Conservation (phyloP, 2,329 filamentous ascomycete species). For the Metarhizium humberi region DNA sequence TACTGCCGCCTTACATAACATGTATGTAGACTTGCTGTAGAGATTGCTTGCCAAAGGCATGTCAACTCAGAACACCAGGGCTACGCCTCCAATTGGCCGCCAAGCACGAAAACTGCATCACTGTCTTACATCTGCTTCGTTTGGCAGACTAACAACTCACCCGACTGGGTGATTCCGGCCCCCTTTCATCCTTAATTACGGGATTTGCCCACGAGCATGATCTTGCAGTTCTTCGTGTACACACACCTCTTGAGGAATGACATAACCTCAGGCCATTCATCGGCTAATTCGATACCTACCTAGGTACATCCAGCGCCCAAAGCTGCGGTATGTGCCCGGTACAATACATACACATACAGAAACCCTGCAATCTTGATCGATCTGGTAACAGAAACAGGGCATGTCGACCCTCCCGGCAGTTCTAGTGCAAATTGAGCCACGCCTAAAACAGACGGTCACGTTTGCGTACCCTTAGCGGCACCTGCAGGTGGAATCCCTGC, state of each 20-base stretch:
- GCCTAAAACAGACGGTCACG: not conserved
- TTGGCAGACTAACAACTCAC: not conserved
- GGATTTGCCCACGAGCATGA: not conserved
- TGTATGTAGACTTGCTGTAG: too few species aligned
- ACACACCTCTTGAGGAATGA: not conserved
- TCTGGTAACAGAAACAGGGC: not conserved
- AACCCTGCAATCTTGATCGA: not conserved
- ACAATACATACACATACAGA: too few species aligned
- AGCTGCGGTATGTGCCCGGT: not conserved
- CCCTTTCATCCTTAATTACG: not conserved
- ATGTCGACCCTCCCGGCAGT: not conserved
- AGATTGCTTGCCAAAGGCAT: too few species aligned
- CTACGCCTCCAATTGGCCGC: too few species aligned
- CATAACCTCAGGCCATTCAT: not conserved
- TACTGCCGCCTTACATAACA: too few species aligned
- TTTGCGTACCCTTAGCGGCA: not conserved
- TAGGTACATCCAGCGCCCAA: not conserved
- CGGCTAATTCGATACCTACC: not conserved
- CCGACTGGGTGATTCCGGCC: not conserved
- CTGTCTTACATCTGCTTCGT: not conserved
- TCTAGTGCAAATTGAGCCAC: not conserved
- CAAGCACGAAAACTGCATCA: not conserved
- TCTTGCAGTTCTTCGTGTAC: not conserved
- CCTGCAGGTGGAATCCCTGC: slow-evolving; percentile 6
- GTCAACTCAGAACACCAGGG: too few species aligned